These are phyloP conservation scores for Zostera marina DNA, from an alignment of 116 monocot genomes.

Conservation along the genomic window DNA sequence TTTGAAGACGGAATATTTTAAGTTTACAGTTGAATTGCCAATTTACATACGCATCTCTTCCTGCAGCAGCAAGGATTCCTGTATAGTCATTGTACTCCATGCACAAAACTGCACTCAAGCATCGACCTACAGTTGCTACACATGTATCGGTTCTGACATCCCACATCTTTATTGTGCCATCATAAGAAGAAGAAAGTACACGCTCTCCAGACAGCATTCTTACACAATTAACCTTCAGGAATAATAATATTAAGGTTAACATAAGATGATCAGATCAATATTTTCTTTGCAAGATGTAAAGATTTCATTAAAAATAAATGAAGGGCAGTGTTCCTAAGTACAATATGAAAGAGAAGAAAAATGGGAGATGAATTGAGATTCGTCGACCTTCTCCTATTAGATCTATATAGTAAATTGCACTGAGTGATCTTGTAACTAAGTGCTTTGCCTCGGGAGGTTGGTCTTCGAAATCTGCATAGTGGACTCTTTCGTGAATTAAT, in stretches of 20 bases:
- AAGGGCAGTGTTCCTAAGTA: no score
- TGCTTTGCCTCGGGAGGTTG: no score
- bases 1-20: neutral
- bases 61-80: conserved; percentile 81
- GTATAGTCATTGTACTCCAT: conserved; percentile 96
- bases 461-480: no score
- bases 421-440: no score
- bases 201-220: conserved; percentile 96
- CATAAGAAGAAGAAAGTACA: conserved; percentile 89
- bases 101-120: conserved; percentile 67
- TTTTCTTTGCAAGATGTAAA: no score
- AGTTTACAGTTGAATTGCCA: neutral
- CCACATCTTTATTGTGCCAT: conserved; percentile 99
- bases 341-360: no score
- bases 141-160: conserved; percentile 98
- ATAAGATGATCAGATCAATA: neutral
- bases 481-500: no score
- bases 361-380: no score
- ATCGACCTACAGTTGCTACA: conserved; percentile 94
- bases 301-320: no score
- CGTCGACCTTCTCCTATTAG: no score
- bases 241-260: neutral
- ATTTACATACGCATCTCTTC: conserved; percentile 79
- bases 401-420: no score
- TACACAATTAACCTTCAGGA: conserved; percentile 66